These are phyloP conservation scores for Schwanniomyces polymorphus DNA, from an alignment of 805 yeast genomes.

Conservation along the genomic window DNA sequence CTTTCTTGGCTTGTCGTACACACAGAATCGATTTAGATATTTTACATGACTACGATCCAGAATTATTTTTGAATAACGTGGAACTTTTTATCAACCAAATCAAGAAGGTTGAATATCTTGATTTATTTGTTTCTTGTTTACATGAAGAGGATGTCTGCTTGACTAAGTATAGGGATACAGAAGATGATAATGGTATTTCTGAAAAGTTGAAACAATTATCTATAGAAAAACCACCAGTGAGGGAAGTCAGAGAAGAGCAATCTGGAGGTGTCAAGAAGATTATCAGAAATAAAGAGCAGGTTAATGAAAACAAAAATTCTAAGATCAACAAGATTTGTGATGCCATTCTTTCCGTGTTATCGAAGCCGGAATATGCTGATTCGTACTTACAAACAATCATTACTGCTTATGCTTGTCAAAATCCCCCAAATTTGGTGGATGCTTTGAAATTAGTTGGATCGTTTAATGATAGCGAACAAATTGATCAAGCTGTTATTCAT, in stretches of 20 bases:
- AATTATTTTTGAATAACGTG: conserved; percentile 60
- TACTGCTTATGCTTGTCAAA: conserved; percentile 90
- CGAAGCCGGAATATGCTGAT: conserved; percentile 48
- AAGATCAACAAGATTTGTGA: conserved; percentile 81
- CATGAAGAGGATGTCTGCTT: conserved; percentile 81
- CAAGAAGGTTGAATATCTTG: conserved; percentile 71
- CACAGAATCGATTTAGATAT: conserved; percentile 92
- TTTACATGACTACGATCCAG: conserved; percentile 83
- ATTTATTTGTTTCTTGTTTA: conserved; percentile 82
- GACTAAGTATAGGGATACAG: conserved; percentile 82
- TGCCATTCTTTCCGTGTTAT: conserved; percentile 58
- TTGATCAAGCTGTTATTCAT: conserved; percentile 69
- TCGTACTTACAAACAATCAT: conserved; percentile 74
- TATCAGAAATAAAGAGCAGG: conserved; percentile 38
- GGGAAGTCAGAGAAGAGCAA: conserved; percentile 12
- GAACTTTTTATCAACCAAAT: conserved; percentile 71
- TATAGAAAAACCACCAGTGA: conserved; percentile 19
- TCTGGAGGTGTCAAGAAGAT: conserved; percentile 26
- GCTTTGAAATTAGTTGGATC: conserved; percentile 68
- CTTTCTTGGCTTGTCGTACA: conserved; percentile 80
- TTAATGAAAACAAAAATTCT: conserved; percentile 38
- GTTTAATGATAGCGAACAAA: conserved; percentile 45
- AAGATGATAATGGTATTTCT: conserved; percentile 16
- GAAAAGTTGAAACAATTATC: conserved; percentile 8
- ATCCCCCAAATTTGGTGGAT: conserved; percentile 78